Percentiles rank a stretch among this genome's conserved stretches.
These are phyloP conservation scores for Phytophthora pinifolia DNA, from an alignment of 352 stramenopile genomes.

Conservation along the genomic window DNA sequence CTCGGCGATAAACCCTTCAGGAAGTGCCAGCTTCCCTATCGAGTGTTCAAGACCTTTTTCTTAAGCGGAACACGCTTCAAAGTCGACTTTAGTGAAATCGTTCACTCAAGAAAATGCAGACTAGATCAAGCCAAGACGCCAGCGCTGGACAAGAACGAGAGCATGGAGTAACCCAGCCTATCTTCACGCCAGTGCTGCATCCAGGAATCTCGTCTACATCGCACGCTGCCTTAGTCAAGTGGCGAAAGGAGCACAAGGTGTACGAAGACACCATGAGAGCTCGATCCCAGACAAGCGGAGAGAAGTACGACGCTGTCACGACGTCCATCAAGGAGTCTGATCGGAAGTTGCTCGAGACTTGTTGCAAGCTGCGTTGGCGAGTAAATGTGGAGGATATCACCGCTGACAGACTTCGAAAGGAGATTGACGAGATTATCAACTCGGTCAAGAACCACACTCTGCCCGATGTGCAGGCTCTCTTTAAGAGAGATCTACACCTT, in stretches of 20 bases:
- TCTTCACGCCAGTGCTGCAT: conserved; percentile 5
- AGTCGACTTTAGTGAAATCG: conserved; percentile 14
- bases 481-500: conserved; percentile 14
- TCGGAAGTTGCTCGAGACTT: conserved; percentile 5
- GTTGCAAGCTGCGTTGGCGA: conserved; percentile 1
- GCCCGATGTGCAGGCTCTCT: conserved; percentile 16
- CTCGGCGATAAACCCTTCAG: too few relatives aligned
- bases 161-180: neutral
- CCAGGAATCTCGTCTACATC: conserved; percentile 7
- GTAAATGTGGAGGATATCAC: conserved; percentile 2
- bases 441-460: conserved; percentile 13
- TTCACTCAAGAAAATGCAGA: conserved; percentile 14
- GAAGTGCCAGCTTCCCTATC: too few relatives aligned
- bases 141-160: neutral
- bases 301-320: neutral
- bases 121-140: neutral
- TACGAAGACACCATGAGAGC: conserved; percentile 10
- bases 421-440: conserved; percentile 8
- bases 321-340: conserved; percentile 2
- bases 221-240: conserved; percentile 6
- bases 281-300: neutral
- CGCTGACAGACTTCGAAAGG: neutral
- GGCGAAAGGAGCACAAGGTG: conserved; percentile 2
- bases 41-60: too few relatives aligned
- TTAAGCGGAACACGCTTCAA: too few relatives aligned